Evolutionary conservation across 768 basidiomycete genomes (phyloP).

Genomic region (Polyporus arcularius): DNA sequence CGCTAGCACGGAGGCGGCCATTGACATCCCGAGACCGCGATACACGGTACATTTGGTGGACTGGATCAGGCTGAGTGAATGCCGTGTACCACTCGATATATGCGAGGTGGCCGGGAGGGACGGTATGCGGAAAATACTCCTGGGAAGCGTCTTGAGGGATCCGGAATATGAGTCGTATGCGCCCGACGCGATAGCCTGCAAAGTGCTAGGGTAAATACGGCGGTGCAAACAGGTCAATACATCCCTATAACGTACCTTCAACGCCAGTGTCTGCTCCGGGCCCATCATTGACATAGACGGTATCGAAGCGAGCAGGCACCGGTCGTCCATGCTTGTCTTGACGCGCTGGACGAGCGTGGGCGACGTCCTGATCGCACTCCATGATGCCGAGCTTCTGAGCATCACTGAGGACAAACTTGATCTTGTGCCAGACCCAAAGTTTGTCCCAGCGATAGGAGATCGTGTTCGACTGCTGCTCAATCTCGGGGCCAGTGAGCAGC

Average conservation of each 20-base stretch:
- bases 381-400: background rate
- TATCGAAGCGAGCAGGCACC: constrained; percentile 38
- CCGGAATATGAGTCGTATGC: constrained; percentile 28
- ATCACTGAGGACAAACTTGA: constrained; percentile 32
- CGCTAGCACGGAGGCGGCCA: constrained; percentile 17
- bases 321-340: constrained; percentile 13
- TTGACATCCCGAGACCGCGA: background rate
- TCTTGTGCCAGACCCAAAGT: constrained; percentile 35
- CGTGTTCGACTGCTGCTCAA: constrained; percentile 15
- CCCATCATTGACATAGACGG: constrained; percentile 26
- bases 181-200: constrained; percentile 30
- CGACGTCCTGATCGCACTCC: constrained; percentile 27
- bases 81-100: constrained; percentile 34
- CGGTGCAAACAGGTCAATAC: no score
- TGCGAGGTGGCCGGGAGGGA: constrained; percentile 24
- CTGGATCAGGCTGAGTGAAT: constrained; percentile 21
- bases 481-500: constrained; percentile 9
- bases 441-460: constrained; percentile 25
- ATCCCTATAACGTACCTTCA: constrained; percentile 22
- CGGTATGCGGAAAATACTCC: background rate
- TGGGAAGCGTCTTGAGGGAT: constrained; percentile 8
- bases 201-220: no score
- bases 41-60: constrained; percentile 32
- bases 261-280: background rate
- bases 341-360: constrained; percentile 33